A percentile compares a stretch with the other conserved stretches of the same genome.
These are phyloP conservation scores for Xylaria multiplex DNA, from an alignment of 2,329 filamentous ascomycete genomes.

Conservation along the genomic window DNA sequence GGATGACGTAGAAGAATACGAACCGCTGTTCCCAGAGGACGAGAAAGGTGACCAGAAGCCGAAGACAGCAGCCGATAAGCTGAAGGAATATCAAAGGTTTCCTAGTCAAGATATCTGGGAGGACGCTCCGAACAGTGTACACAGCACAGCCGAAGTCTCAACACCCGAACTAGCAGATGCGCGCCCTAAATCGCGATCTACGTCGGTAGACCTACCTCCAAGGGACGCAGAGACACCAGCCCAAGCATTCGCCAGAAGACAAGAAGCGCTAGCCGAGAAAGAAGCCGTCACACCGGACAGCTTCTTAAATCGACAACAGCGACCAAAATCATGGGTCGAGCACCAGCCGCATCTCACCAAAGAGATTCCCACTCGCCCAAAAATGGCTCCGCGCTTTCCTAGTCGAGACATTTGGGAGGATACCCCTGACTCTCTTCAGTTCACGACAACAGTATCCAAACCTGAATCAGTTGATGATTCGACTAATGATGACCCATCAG, in stretches of 20 bases:
- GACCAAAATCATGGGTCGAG: conserved; percentile 58
- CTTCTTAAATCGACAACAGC: conserved; percentile 64
- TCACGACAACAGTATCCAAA: conserved; percentile 77
- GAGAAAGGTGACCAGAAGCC: conserved; percentile 59
- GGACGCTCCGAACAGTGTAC: conserved; percentile 87
- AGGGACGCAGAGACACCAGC: conserved; percentile 65
- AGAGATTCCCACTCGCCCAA: conserved; percentile 61
- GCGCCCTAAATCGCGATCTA: conserved; percentile 53
- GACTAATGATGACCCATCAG: conserved; percentile 55
- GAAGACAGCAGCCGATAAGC: conserved; percentile 55
- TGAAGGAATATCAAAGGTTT: conserved; percentile 73
- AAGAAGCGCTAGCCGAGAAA: conserved; percentile 72
- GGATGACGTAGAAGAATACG: conserved; percentile 92
- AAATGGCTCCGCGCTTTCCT: conserved; percentile 78
- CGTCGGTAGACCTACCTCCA: conserved; percentile 48
- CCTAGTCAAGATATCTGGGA: conserved; percentile 98
- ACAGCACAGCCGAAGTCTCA: conserved; percentile 82
- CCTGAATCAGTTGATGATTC: conserved; percentile 56
- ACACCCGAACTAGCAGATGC: conserved; percentile 74
- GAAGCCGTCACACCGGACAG: conserved; percentile 60
- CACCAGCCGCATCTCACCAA: conserved; percentile 62
- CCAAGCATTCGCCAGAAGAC: conserved; percentile 72
- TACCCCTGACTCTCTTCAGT: conserved; percentile 81
- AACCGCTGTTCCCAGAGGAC: conserved; percentile 90
- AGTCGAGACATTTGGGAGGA: conserved; percentile 97